Evolutionary conservation across 495 filamentous ascomycete species (phyloP).

Genomic region (Parachaetomium inaequale): DNA sequence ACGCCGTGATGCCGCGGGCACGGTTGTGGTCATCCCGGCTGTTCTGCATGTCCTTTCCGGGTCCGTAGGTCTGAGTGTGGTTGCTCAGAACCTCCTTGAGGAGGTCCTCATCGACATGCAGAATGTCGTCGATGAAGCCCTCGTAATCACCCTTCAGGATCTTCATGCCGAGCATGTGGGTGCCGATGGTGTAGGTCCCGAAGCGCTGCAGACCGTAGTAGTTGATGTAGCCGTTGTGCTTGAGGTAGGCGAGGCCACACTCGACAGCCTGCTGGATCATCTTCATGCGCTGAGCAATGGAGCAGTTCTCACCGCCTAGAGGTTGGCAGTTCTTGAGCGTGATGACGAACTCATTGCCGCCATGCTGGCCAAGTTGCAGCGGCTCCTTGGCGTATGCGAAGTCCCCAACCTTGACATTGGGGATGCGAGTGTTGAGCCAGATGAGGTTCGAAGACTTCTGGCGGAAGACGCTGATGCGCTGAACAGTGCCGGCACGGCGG

Average conservation of each 20-base stretch:
- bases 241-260: conserved; percentile 52
- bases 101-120: conserved; percentile 49
- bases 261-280: conserved; percentile 37
- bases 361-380: conserved; percentile 76
- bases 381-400: conserved; percentile 68
- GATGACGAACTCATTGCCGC: conserved; percentile 88
- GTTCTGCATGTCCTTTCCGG: conserved; percentile 12
- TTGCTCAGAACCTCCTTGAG: conserved; percentile 25
- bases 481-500: conserved; percentile 79
- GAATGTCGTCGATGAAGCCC: conserved; percentile 68
- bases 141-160: conserved; percentile 78
- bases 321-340: conserved; percentile 80
- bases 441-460: conserved; percentile 61
- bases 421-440: conserved; percentile 58
- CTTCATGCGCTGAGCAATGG: conserved; percentile 37
- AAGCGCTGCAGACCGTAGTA: conserved; percentile 96
- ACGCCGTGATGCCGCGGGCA: conserved; percentile 69
- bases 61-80: not conserved
- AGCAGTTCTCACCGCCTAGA: conserved; percentile 43
- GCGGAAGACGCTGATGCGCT: conserved; percentile 71
- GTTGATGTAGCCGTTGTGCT: conserved; percentile 78
- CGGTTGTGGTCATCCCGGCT: conserved; percentile 68
- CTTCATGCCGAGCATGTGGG: conserved; percentile 75
- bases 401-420: conserved; percentile 64
- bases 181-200: conserved; percentile 76